Conservation (phyloP, 2,329 filamentous ascomycete species). For the Cryphonectria japonica region DNA sequence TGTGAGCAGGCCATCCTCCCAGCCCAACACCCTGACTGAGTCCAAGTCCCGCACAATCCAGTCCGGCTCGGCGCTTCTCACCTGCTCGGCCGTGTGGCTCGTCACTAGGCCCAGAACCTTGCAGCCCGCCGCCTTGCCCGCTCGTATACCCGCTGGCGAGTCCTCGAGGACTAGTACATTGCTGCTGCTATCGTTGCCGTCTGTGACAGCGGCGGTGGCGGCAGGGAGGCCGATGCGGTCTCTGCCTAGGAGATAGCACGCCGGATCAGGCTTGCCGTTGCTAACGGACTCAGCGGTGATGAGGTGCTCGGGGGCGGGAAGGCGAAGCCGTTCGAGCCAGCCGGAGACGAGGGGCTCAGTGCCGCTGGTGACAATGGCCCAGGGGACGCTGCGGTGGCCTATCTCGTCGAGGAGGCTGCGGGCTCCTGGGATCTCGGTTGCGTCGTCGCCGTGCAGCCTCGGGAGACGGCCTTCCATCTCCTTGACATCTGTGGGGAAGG, state of each 20-base stretch:
- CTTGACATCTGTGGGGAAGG: slow-evolving; percentile 66
- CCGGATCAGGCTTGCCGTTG: slow-evolving; percentile 77
- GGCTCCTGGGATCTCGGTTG: slow-evolving; percentile 83
- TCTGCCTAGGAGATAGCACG: slow-evolving; percentile 72
- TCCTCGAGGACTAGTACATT: slow-evolving; percentile 82
- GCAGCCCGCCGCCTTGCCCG: slow-evolving; percentile 85
- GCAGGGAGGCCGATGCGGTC: slow-evolving; percentile 60
- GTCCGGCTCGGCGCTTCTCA: slow-evolving; percentile 78
- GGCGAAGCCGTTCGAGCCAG: slow-evolving; percentile 70
- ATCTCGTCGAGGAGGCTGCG: slow-evolving; percentile 70
- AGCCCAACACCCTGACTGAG: slow-evolving; percentile 68
- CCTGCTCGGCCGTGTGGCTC: slow-evolving; percentile 75
- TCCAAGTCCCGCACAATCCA: slow-evolving; percentile 82
- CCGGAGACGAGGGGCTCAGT: slow-evolving; percentile 69
- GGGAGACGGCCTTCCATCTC: slow-evolving; percentile 80
- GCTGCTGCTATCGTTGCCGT: slow-evolving; percentile 35
- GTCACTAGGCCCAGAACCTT: slow-evolving; percentile 83
- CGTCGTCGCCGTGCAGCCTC: slow-evolving; percentile 74
- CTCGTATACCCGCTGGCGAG: slow-evolving; percentile 80
- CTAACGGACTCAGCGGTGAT: slow-evolving; percentile 77
- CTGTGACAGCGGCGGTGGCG: slow-evolving; percentile 29
- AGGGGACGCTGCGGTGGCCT: slow-evolving; percentile 65
- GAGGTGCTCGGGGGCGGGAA: slow-evolving; percentile 68
- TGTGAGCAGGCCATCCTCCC: slow-evolving; percentile 61
- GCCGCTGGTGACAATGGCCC: slow-evolving; percentile 86